These are phyloP conservation scores for Tribonema minus DNA, from an alignment of 108 stramenopile species.

Conservation along the genomic window DNA sequence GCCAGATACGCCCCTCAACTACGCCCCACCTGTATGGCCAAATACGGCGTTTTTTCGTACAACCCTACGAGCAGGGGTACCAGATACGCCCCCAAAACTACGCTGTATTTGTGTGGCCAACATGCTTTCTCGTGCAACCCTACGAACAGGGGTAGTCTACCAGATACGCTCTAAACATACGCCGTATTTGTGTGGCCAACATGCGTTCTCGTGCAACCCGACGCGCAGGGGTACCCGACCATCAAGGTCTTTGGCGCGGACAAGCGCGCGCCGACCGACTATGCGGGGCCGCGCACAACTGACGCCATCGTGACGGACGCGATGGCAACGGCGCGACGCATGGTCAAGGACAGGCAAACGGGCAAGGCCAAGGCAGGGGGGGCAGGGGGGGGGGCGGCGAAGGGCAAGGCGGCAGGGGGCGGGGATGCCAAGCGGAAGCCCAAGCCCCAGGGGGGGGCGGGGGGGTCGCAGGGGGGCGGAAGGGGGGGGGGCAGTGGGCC, in stretches of 20 bases:
- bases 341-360: slow-evolving; percentile 35
- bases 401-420: not conserved
- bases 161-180: no score
- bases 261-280: slow-evolving; percentile 51
- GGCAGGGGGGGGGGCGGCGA: not conserved
- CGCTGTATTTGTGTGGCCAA: no score
- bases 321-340: slow-evolving; percentile 15
- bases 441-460: not conserved
- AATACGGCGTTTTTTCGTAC: no score
- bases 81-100: no score
- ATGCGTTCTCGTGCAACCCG: no score
- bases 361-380: slow-evolving; percentile 3
- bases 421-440: not conserved
- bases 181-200: no score
- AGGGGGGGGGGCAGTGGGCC: slow-evolving; percentile 3
- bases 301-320: slow-evolving; percentile 35
- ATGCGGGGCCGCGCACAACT: slow-evolving; percentile 41
- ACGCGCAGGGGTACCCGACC: slow-evolving; percentile 55
- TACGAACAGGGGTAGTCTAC: no score
- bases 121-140: no score
- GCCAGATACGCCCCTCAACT: no score
- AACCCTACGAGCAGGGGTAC: no score
- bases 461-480: not conserved
- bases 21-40: no score
- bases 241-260: slow-evolving; percentile 56